These are phyloP conservation scores for Cladosporium colombiae DNA, from an alignment of 2,329 filamentous ascomycete species.

Conservation along the genomic window DNA sequence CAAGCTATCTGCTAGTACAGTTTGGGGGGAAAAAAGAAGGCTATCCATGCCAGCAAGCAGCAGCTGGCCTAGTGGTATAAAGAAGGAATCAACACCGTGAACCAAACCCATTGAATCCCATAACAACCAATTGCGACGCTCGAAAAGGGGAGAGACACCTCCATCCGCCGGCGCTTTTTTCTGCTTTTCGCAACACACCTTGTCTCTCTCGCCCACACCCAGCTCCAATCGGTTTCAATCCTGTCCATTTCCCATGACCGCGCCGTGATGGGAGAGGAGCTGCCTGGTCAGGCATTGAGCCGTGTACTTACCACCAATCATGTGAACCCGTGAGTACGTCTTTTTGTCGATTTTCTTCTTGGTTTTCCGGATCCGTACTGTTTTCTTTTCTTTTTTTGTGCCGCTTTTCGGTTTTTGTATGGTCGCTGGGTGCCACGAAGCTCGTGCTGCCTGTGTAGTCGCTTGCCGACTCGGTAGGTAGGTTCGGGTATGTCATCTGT, in stretches of 20 bases:
- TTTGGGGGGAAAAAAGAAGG: not conserved
- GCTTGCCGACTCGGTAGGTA: not conserved
- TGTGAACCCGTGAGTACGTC: not conserved
- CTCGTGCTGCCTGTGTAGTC: not conserved
- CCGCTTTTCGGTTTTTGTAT: not conserved
- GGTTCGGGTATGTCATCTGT: not conserved
- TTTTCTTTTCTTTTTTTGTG: not conserved
- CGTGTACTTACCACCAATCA: not conserved
- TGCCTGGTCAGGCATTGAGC: not conserved
- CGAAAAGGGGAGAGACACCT: not conserved
- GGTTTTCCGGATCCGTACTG: not conserved
- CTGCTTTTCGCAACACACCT: not conserved
- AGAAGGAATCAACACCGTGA: not conserved
- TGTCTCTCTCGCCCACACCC: not conserved
- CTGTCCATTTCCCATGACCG: not conserved
- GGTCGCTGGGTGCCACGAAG: not conserved
- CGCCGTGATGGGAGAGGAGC: not conserved
- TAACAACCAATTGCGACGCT: not conserved
- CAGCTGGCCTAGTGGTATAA: too few species aligned
- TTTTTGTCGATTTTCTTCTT: slow-evolving; percentile 1
- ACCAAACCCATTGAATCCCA: not conserved
- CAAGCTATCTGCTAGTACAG: slow-evolving; percentile 7
- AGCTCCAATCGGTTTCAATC: not conserved
- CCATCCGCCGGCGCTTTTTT: not conserved
- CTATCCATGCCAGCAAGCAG: too few species aligned